A percentile compares a stretch with the other conserved stretches of the same genome.
phyloP scores from a whole-genome alignment of 257 asterid genomes.

The Scutellaria barbata region DNA sequence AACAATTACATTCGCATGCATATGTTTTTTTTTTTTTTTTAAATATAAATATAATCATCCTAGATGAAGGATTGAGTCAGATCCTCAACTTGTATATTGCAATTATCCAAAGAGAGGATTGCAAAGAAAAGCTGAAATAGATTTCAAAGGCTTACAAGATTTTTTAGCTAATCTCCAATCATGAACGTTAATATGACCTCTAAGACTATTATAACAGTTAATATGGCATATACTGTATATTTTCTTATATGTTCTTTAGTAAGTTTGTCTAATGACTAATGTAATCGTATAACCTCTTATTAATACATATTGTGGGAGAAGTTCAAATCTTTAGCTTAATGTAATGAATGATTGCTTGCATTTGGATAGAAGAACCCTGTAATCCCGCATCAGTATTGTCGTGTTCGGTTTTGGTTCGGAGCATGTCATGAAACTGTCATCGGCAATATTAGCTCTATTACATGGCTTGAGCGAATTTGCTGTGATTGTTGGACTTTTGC shows the following conservation, averaged over 20 bases:
- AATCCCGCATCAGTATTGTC: conserved; percentile 2
- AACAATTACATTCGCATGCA: not conserved
- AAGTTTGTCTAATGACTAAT: conserved; percentile 11
- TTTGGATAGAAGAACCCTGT: conserved; percentile 19
- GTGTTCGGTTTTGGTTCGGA: not conserved
- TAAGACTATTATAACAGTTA: too few species aligned
- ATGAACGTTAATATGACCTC: too few species aligned
- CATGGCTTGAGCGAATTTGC: not conserved
- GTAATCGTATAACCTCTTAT: conserved; percentile 6
- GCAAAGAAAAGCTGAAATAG: too few species aligned
- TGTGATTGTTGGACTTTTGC: conserved; percentile 19
- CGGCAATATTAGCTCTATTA: conserved; percentile 4
- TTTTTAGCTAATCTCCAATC: too few species aligned
- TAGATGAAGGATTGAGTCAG: too few species aligned
- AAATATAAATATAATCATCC: too few species aligned
- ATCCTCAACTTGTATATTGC: too few species aligned
- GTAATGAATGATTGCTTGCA: conserved; percentile 22
- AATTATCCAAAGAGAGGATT: too few species aligned
- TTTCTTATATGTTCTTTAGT: not conserved
- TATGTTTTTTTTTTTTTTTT: not conserved
- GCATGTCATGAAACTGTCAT: not conserved
- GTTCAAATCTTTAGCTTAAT: conserved; percentile 26
- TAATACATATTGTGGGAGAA: conserved; percentile 11
- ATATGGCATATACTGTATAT: not conserved
- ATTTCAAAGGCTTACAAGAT: too few species aligned